Evolutionary conservation across 192 early-diverging fungal species (phyloP).

Genomic region (Oehlia diaphana): DNA sequence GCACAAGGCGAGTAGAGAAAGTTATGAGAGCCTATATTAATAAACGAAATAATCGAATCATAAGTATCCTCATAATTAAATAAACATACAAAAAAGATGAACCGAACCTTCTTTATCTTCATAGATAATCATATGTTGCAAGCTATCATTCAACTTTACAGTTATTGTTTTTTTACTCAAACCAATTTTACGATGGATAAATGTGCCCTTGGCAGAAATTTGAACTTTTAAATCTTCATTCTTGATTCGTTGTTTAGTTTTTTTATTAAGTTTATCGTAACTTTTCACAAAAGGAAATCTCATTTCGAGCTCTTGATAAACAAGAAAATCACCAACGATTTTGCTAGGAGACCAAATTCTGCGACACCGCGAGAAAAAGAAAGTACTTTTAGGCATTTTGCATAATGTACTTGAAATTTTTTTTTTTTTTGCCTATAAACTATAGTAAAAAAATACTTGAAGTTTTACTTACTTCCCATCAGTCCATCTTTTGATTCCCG

Average conservation of each 20-base stretch:
- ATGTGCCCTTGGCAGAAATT: conserved; percentile 40
- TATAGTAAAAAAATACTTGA: too few relatives aligned
- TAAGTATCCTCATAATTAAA: neutral
- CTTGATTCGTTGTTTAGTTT: conserved; percentile 29
- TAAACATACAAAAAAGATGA: neutral
- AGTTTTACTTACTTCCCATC: conserved; percentile 32
- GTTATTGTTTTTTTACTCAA: conserved; percentile 44
- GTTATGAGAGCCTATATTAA: neutral
- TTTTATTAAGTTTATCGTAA: conserved; percentile 30
- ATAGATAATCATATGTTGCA: conserved; percentile 27
- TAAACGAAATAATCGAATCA: neutral
- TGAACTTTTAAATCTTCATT: conserved; percentile 34
- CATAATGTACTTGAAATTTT: too few relatives aligned
- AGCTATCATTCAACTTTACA: conserved; percentile 21
- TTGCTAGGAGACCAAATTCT: conserved; percentile 42
- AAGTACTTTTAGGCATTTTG: neutral
- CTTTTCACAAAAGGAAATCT: conserved; percentile 34
- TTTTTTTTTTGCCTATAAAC: too few relatives aligned
- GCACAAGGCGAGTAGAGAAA: conserved; percentile 12
- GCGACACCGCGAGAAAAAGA: neutral
- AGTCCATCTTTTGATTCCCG: conserved; percentile 44
- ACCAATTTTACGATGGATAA: conserved; percentile 40
- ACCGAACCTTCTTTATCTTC: neutral
- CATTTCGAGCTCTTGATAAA: conserved; percentile 39
- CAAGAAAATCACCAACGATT: conserved; percentile 40